phyloP scores from a whole-genome alignment of 169 alveolate species.

The Eimeria sp. region DNA sequence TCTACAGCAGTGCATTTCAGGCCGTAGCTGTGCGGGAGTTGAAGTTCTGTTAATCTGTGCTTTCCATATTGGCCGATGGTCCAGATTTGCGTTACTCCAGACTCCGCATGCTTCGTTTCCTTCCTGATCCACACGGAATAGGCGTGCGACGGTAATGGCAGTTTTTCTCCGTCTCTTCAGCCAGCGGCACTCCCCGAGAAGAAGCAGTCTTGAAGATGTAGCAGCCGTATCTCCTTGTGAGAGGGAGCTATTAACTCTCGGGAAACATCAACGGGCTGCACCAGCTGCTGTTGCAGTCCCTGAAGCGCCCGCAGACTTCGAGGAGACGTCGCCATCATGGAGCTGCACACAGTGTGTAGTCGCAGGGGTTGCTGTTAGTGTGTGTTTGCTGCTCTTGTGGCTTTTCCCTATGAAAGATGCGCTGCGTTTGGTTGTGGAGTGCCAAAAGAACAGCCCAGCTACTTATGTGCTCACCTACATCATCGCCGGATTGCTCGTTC shows the following conservation, averaged over 20 bases:
- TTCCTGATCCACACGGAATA: background rate
- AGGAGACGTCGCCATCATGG: conserved; percentile 12
- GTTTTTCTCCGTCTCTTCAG: conserved; percentile 50
- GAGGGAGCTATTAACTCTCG: background rate
- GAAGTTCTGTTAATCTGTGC: background rate
- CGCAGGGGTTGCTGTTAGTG: background rate
- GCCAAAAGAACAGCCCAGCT: conserved; percentile 32
- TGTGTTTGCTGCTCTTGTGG: background rate
- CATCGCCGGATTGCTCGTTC: conserved; percentile 54
- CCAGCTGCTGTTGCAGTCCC: background rate
- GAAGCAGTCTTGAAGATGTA: conserved; percentile 35
- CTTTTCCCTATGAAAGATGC: conserved; percentile 16
- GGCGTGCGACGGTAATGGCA: conserved; percentile 35
- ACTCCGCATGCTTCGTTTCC: background rate
- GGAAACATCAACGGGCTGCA: background rate
- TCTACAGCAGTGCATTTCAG: background rate
- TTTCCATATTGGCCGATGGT: background rate
- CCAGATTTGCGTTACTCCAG: background rate
- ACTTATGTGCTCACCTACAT: conserved; percentile 53
- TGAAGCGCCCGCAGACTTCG: background rate
- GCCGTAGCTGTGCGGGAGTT: background rate
- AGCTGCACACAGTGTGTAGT: conserved; percentile 6
- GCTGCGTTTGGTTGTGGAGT: conserved; percentile 56
- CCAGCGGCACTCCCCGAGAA: conserved; percentile 63
- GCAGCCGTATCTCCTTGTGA: conserved; percentile 39